These are phyloP conservation scores for Cordyceps fumosorosea DNA, from an alignment of 2,329 filamentous ascomycete genomes.

Conservation along the genomic window DNA sequence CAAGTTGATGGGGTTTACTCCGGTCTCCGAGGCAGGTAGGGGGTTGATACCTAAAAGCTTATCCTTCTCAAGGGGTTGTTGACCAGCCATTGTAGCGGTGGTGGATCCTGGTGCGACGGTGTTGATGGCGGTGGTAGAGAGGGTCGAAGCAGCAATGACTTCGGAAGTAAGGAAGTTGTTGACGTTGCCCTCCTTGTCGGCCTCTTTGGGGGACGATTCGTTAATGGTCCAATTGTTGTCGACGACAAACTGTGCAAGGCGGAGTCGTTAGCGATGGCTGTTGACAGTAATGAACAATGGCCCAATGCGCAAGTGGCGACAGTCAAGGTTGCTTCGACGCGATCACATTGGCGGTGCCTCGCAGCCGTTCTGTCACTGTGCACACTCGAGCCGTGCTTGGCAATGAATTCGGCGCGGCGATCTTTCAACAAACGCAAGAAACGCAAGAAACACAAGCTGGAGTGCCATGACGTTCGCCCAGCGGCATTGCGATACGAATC, in stretches of 20 bases:
- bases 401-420: neutral
- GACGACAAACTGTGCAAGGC: constrained; percentile 71
- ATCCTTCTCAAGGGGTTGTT: constrained; percentile 49
- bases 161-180: constrained; percentile 86
- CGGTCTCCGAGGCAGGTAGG: constrained; percentile 54
- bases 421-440: neutral
- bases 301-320: neutral
- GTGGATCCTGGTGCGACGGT: constrained; percentile 64
- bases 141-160: constrained; percentile 50
- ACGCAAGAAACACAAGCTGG: neutral
- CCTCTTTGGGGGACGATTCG: constrained; percentile 71
- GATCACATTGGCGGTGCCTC: neutral
- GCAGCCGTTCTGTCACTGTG: neutral
- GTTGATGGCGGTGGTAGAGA: constrained; percentile 49
- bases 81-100: constrained; percentile 58
- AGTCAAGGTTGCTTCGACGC: neutral
- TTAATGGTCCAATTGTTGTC: constrained; percentile 88
- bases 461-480: neutral
- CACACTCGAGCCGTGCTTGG: neutral
- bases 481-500: neutral
- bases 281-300: neutral
- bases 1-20: constrained; percentile 73
- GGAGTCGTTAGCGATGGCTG: neutral
- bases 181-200: constrained; percentile 74
- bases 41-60: constrained; percentile 54